phyloP scores from a whole-genome alignment of 495 filamentous ascomycete genomes.

The Hypomontagnella submonticulosa region DNA sequence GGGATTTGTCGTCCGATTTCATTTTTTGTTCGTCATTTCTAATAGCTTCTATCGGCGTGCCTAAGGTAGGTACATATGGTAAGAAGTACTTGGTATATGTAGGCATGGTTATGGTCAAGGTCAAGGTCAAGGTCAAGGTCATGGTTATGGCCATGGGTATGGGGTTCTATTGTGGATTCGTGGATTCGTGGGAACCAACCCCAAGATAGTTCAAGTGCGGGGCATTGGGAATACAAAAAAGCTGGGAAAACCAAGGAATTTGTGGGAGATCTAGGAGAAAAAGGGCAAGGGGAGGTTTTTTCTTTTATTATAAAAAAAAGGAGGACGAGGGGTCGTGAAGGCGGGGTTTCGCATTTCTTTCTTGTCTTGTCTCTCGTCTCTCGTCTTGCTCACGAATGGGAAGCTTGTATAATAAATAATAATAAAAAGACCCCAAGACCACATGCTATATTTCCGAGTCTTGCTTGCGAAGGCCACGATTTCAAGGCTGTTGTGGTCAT shows the following conservation, averaged over 20 bases:
- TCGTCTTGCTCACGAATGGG: not conserved
- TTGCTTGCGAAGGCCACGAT: too few relatives aligned
- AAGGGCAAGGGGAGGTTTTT: conserved; percentile 5
- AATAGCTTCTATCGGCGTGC: too few relatives aligned
- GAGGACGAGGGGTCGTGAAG: conserved; percentile 40
- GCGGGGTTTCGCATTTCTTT: conserved; percentile 13
- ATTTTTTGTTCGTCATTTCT: too few relatives aligned
- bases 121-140: too few relatives aligned
- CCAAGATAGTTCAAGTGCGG: conserved; percentile 41
- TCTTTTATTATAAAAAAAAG: conserved; percentile 27
- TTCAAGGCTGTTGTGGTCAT: too few relatives aligned
- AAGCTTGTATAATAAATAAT: not conserved
- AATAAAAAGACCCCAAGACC: too few relatives aligned
- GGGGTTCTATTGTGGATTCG: conserved; percentile 21
- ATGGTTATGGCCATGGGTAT: conserved; percentile 25
- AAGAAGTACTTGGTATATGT: too few relatives aligned
- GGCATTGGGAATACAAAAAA: conserved; percentile 41
- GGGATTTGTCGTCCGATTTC: not conserved
- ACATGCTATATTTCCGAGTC: too few relatives aligned
- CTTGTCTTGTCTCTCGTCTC: not conserved
- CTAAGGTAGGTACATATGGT: conserved; percentile 17
- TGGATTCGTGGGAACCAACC: conserved; percentile 34
- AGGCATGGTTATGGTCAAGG: too few relatives aligned
- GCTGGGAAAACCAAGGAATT: conserved; percentile 41
- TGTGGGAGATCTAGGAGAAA: conserved; percentile 40